Evolutionary conservation across 2,329 filamentous ascomycete species (phyloP).

Genomic region (Pseudogymnoascus sp.): DNA sequence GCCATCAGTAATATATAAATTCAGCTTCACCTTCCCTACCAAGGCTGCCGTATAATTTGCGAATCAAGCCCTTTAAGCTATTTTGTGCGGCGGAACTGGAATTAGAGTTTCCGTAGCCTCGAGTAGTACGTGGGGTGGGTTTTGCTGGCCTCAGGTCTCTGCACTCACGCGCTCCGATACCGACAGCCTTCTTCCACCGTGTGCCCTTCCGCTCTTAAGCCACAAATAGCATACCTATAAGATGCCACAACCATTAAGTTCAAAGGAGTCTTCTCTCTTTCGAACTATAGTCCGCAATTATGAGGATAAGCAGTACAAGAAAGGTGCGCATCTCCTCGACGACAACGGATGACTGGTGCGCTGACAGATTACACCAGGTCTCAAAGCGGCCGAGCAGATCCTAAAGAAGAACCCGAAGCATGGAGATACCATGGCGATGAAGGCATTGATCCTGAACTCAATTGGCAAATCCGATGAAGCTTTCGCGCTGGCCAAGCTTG

Average conservation of each 20-base stretch:
- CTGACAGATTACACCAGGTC: constrained; percentile 39
- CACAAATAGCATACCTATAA: constrained; percentile 10
- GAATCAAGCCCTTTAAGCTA: neutral
- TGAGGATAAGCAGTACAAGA: constrained; percentile 98
- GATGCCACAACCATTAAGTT: constrained; percentile 66
- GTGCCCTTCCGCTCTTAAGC: neutral
- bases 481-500: constrained; percentile 84
- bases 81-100: neutral
- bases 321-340: constrained; percentile 38
- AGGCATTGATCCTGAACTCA: constrained; percentile 90
- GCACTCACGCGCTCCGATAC: constrained; percentile 8
- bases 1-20: neutral
- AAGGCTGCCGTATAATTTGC: neutral
- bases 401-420: constrained; percentile 90
- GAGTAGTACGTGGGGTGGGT: constrained; percentile 4
- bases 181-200: constrained; percentile 6
- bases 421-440: constrained; percentile 98
- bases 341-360: constrained; percentile 7
- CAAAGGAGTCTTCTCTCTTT: constrained; percentile 92
- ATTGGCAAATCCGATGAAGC: constrained; percentile 90
- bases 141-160: constrained; percentile 7
- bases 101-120: constrained; percentile 1
- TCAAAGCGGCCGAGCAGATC: constrained; percentile 95
- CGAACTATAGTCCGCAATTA: constrained; percentile 91
- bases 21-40: neutral